Evolutionary conservation across 768 basidiomycete genomes (phyloP), one percentile per base, ranked within the genome.

Genomic region (Omphalotus guepiniiformis): DNA sequence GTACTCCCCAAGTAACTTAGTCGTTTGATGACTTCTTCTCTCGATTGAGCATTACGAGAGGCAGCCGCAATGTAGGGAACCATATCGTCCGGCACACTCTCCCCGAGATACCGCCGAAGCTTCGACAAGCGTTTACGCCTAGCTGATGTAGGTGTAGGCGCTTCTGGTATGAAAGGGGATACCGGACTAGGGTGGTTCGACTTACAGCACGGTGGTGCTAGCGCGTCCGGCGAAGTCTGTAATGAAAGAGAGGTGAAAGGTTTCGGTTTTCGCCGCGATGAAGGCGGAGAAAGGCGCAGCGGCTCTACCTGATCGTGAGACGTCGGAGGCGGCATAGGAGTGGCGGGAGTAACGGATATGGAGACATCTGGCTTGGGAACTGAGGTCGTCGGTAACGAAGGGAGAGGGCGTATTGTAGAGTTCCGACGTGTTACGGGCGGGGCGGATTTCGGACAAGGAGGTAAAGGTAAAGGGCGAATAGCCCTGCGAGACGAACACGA

Each of bases 101-200:
- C 63, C 25, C 67, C 69, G 22, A 68, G 57, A 40, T 64, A 62
- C 19, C 65, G 67, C 4, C 57, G 63, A 12, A 66, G 60, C 47
- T 67, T 67, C 13, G 56, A 57, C 13, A 65, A 52, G 13, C 66
- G 62, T 47, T 52, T 58, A 15, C 54, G 59, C 18, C 53, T 61
- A n/a, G 55, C 58, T 16, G 62, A 67, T 11, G 32, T 51, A 2
- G 67, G 65, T 3, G 67, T 47, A 26, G 46, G 46, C 11, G 45
- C 36, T 25, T 36, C 21, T 36, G 35, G 0, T 37, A 38, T 29
- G 30, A 27, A 39, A 4, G 38, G 30, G 29, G 19, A 23, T 38
- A 19, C 15, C 34, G n/a, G 46, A 38, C 43, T 25, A 29, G 35
- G 48, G 15, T 25, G 12, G 46, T 30, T 29, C 27, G n/a, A 16